Evolutionary conservation across 2,329 filamentous ascomycete genomes (phyloP).

Genomic region (Dactylellina cionopaga): DNA sequence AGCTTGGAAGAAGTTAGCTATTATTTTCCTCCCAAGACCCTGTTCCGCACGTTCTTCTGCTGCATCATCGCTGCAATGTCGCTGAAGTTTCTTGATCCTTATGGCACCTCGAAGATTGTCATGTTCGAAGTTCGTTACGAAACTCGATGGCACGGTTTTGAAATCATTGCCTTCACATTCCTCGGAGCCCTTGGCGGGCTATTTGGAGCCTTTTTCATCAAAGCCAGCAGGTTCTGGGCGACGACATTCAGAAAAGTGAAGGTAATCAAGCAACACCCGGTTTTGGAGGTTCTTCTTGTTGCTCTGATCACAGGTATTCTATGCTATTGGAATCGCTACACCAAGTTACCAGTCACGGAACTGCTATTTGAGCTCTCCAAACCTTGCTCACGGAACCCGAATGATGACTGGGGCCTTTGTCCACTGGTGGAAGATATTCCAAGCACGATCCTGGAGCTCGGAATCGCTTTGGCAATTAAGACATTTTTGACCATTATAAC

Average conservation of each 20-base stretch:
- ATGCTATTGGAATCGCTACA: conserved; percentile 93
- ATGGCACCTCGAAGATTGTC: conserved; percentile 95
- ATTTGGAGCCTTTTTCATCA: conserved; percentile 92
- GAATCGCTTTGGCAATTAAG: conserved; percentile 87
- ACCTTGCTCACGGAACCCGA: conserved; percentile 78
- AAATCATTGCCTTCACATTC: conserved; percentile 84
- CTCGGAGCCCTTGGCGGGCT: conserved; percentile 86
- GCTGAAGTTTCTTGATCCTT: conserved; percentile 93
- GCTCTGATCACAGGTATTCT: conserved; percentile 83
- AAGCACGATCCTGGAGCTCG: conserved; percentile 75
- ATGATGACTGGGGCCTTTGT: conserved; percentile 79
- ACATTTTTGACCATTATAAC: conserved; percentile 74
- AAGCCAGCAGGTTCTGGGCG: conserved; percentile 90
- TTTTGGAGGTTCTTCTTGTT: conserved; percentile 88
- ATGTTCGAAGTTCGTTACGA: conserved; percentile 93
- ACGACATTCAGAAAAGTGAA: conserved; percentile 83
- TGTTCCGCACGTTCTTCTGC: conserved; percentile 98
- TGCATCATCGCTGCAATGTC: conserved; percentile 91
- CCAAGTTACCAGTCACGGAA: conserved; percentile 88
- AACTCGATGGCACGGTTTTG: conserved; percentile 92
- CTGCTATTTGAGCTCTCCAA: conserved; percentile 89
- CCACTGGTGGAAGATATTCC: conserved; percentile 81
- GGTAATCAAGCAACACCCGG: conserved; percentile 81
- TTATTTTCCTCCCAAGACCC: conserved; percentile 95
- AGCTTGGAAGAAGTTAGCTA: conserved; percentile 93